Evolutionary conservation across 73 alveolate species (phyloP).

Genomic region (Paramecium primaurelia): DNA sequence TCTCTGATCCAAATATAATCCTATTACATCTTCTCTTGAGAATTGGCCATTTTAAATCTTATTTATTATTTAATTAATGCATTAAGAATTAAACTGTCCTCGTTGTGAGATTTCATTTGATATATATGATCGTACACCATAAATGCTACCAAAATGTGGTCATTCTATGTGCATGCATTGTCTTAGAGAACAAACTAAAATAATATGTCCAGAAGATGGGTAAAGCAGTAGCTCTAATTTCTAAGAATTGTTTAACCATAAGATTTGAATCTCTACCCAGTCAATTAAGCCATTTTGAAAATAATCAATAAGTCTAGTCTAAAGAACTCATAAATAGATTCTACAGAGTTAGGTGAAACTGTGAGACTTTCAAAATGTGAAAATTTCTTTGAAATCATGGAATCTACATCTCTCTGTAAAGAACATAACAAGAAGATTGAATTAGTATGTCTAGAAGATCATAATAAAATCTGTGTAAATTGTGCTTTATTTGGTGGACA

Average conservation of each 20-base stretch:
- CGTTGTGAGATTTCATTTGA: constrained; percentile 26
- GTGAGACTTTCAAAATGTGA: constrained; percentile 26
- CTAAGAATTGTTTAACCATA: not conserved
- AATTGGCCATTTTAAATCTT: constrained; percentile 44
- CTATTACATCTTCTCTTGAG: constrained; percentile 57
- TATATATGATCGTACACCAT: constrained; percentile 24
- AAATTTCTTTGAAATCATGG: constrained; percentile 29
- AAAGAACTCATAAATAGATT: constrained; percentile 10
- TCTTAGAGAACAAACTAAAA: not conserved
- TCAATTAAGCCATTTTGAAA: constrained; percentile 14
- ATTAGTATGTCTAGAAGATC: constrained; percentile 34
- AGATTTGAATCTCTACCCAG: constrained; percentile 18
- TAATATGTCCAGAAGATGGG: constrained; percentile 56
- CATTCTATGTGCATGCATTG: constrained; percentile 48
- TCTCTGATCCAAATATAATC: constrained; percentile 62
- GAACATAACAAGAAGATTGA: constrained; percentile 31
- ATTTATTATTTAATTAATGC: constrained; percentile 32
- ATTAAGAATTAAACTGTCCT: constrained; percentile 51
- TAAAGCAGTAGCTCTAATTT: not conserved
- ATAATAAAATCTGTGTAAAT: not conserved
- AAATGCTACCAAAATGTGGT: constrained; percentile 49
- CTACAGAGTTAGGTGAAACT: constrained; percentile 40
- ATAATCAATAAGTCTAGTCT: not conserved
- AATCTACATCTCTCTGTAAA: not conserved
- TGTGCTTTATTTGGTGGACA: constrained; percentile 34